Percentiles rank a stretch among this genome's conserved stretches.
These are phyloP conservation scores for Lactarius vividus DNA, from an alignment of 768 basidiomycete genomes.

Conservation along the genomic window DNA sequence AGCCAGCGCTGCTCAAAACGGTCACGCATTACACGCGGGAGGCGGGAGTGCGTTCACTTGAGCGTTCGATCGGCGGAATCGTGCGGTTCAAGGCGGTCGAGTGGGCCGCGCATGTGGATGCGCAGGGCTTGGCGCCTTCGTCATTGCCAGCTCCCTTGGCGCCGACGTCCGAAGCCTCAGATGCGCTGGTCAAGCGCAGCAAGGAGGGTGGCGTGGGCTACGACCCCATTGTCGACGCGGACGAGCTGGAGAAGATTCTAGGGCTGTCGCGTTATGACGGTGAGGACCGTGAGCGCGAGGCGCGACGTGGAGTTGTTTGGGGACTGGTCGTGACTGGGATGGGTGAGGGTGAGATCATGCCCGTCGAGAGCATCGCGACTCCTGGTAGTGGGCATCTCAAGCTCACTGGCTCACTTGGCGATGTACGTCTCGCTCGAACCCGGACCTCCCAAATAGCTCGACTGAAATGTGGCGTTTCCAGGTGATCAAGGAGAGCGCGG, in stretches of 20 bases:
- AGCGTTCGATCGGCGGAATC: constrained; percentile 84
- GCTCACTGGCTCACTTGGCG: constrained; percentile 82
- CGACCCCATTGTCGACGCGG: constrained; percentile 55
- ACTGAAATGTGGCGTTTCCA: constrained; percentile 28
- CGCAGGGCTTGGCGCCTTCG: constrained; percentile 26
- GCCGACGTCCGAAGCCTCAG: neutral
- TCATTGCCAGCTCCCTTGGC: constrained; percentile 16
- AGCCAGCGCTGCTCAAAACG: constrained; percentile 67
- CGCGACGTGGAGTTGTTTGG: constrained; percentile 74
- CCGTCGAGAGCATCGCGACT: constrained; percentile 78
- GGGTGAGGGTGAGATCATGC: constrained; percentile 81
- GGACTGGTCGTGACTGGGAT: constrained; percentile 86
- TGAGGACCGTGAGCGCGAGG: constrained; percentile 74
- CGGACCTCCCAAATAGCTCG: too few species aligned
- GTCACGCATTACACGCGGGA: constrained; percentile 84
- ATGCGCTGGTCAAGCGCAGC: neutral
- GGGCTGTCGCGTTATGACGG: constrained; percentile 79
- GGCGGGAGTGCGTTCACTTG: constrained; percentile 88
- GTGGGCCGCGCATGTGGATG: constrained; percentile 69
- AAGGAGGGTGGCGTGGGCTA: constrained; percentile 38
- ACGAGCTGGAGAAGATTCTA: constrained; percentile 79
- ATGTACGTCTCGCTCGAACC: constrained; percentile 41
- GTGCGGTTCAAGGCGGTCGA: constrained; percentile 91
- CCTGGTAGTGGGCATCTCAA: constrained; percentile 74
- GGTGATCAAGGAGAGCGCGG: constrained; percentile 91